Conservation (phyloP, 2,329 filamentous ascomycete genomes). For the Ceratocystis cubensis region DNA sequence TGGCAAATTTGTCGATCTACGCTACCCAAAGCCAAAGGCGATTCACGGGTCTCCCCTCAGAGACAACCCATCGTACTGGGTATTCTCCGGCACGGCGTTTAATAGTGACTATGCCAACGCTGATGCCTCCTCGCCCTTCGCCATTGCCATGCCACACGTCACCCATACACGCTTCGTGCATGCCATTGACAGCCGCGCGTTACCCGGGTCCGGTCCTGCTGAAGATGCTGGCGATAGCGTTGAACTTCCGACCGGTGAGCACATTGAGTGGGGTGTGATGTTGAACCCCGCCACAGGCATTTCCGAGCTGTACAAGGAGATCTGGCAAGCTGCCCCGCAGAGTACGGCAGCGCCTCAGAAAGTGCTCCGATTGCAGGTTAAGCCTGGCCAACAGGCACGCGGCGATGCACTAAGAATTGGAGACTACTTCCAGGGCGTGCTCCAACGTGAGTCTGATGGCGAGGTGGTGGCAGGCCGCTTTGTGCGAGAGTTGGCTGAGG, state of each 20-base stretch:
- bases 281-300: slow-evolving; percentile 42
- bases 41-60: not conserved
- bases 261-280: slow-evolving; percentile 48
- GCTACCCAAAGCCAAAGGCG: slow-evolving; percentile 29
- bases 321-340: slow-evolving; percentile 36
- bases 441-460: not conserved
- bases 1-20: slow-evolving; percentile 49
- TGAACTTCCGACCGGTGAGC: slow-evolving; percentile 29
- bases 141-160: slow-evolving; percentile 10
- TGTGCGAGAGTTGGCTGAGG: not conserved
- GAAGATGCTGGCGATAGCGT: slow-evolving; percentile 47
- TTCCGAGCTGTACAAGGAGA: slow-evolving; percentile 49
- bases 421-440: slow-evolving; percentile 15
- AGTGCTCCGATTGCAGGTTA: not conserved
- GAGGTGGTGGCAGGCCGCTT: slow-evolving; percentile 3
- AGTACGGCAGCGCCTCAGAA: not conserved
- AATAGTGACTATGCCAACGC: not conserved
- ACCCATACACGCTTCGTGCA: slow-evolving; percentile 36
- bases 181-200: slow-evolving; percentile 50
- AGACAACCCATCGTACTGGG: slow-evolving; percentile 12
- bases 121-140: not conserved
- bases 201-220: slow-evolving; percentile 24
- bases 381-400: not conserved
- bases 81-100: slow-evolving; percentile 9
- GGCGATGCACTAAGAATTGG: slow-evolving; percentile 12